Evolutionary conservation across 2,329 filamentous ascomycete species (phyloP), one percentile per base, ranked within the genome.

Genomic region (Ophiobolus disseminans): DNA sequence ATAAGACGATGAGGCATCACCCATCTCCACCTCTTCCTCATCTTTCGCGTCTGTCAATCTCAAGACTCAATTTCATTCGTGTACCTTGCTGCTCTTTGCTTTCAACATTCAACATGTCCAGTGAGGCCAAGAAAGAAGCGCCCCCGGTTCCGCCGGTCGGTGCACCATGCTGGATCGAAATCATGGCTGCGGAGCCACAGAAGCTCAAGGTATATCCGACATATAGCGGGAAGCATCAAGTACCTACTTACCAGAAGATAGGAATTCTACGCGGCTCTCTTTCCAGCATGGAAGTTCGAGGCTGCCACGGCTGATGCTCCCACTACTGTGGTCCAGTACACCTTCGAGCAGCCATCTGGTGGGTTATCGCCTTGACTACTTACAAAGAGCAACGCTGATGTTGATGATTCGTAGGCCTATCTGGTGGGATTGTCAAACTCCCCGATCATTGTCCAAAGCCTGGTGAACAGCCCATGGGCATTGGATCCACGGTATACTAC

Each of bases 131-230:
- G 34, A 32, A 53, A 13, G 22, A 25, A 3, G 25, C 17, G 11
- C 21, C 17, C 9, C 42, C 46, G 4, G 30, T 38, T 13, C 50
- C 58, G 6, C 52, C 48, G 4, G 40, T 49, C 3, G 58, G 60
- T 7, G 30, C 51, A 23, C 58, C 52, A 13, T 63, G 58, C 44
- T 61, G 58, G 58, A 54, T 63, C 28, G 58, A 63, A 32, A 56
- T 63, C 40, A 47, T 54, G 39, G 48, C 60, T 31, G n/a, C 17
- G 1, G 56, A 61, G 21, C 58, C 58, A 3, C 11, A 34, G 9
- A 57, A 57, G 44, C 44, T 58, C 19, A 63, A 63, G 53, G 60
- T 57, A 49, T 14, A 32, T 35, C 2, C 2, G n/a, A 10, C 9
- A 14, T 31, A n/a, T n/a, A n/a, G n/a, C n/a, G n/a, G n/a, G n/a